Conservation (phyloP, 177 flowering plant species). For the Vitis hybrid region DNA sequence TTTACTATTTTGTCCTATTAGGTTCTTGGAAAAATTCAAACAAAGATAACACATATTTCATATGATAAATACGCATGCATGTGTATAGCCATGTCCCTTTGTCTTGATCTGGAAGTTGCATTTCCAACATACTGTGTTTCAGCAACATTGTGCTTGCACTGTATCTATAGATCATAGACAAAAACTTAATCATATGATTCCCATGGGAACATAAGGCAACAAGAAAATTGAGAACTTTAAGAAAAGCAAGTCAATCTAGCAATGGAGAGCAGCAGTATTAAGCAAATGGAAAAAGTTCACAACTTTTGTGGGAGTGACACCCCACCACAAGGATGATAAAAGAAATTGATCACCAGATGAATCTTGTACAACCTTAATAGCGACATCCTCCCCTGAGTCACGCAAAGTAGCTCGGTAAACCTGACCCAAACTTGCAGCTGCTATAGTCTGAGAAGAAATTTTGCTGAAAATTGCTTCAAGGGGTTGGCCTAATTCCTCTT, state of each 20-base stretch:
- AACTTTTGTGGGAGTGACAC: no score
- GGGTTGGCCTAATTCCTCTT: conserved; percentile 90
- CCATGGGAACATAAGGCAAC: neutral
- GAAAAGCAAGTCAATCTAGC: neutral
- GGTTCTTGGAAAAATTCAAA: no score
- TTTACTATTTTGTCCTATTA: no score
- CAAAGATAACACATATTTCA: no score
- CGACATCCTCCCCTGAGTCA: conserved; percentile 88
- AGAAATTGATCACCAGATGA: conserved; percentile 9
- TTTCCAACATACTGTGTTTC: no score
- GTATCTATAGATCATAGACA: no score
- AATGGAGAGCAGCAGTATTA: no score
- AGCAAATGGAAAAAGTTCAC: no score
- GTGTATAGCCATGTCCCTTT: no score
- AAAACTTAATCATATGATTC: neutral
- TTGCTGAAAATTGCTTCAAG: conserved; percentile 92
- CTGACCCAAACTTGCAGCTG: conserved; percentile 99
- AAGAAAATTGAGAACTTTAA: neutral
- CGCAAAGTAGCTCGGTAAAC: conserved; percentile 95
- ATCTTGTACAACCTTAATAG: conserved; percentile 73
- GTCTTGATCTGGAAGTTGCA: no score
- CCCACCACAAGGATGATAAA: neutral
- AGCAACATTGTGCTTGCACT: no score
- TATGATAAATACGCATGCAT: no score
- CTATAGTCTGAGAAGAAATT: conserved; percentile 88